Evolutionary conservation across 345 rosid genomes (phyloP), one percentile per base, ranked within the genome.

Genomic region (Salix arbutifolia): DNA sequence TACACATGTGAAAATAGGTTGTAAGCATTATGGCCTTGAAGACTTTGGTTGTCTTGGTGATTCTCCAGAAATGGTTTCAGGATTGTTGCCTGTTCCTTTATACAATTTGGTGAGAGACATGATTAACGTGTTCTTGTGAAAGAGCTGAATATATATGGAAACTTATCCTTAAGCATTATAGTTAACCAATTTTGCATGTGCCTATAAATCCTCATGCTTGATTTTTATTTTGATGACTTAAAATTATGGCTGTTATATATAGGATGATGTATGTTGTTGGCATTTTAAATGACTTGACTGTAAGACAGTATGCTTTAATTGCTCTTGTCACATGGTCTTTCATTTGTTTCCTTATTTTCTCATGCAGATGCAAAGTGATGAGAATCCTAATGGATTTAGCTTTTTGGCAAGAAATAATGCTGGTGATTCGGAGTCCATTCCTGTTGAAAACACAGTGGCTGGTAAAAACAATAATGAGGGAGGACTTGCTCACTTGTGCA

Each of bases 401-500:
- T 76, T 85, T 17, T 73, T 81, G 65, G 70, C 82, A 40, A 73
- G 72, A 79, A 86, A 83, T 31, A 56, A 81, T 65, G 75, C 80
- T 65, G 78, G 86, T 52, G 68, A 74, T 76, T 44, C 72, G 68
- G 87, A 77, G 79, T 69, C 85, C 71, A 70, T 77, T 42, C 72
- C 70, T 25, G 73, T 83, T 12, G 90, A 89, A 77, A 80, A 80
- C 80, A 83, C 71, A 37, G 83, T 79, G 72, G 73, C 33, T 71
- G 83, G 76, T 56, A 71, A 81, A 74, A 70, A 66, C 68, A 65
- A 65, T 71, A 86, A 89, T 53, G 89, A 88, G 78, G 89, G 81
- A 73, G 85, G 84, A 77, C 69, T 83, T 65, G 38, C 81, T 30
- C 90, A 88, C 72, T 78, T 89, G 67, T 82, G 86, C 81, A 84